Evolutionary conservation across 164 flowering plant genomes (phyloP).

Genomic region (Tetracentron sinense): DNA sequence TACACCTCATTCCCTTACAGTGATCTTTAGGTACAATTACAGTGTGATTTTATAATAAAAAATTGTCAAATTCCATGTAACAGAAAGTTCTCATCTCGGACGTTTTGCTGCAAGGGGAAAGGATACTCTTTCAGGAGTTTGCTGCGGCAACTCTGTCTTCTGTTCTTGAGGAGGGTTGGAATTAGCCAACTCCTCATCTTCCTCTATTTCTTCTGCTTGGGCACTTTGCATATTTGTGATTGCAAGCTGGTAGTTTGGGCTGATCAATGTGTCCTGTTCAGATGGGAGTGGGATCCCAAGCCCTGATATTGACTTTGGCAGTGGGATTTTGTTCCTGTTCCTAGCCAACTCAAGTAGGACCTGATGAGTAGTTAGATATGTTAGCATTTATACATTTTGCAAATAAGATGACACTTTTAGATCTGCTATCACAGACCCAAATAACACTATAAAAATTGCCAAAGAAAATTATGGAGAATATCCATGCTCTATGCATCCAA

Average conservation of each 20-base stretch:
- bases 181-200: conserved; percentile 54
- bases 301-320: conserved; percentile 66
- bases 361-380: too few relatives aligned
- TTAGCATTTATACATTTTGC: too few relatives aligned
- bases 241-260: conserved; percentile 85
- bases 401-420: too few relatives aligned
- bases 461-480: too few relatives aligned
- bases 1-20: too few relatives aligned
- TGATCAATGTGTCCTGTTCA: conserved; percentile 71
- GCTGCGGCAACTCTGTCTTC: conserved; percentile 43
- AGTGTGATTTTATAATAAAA: too few relatives aligned
- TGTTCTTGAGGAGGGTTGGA: conserved; percentile 50
- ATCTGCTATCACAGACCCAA: too few relatives aligned
- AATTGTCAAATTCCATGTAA: too few relatives aligned
- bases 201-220: conserved; percentile 65
- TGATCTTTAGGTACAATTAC: too few relatives aligned
- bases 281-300: conserved; percentile 77
- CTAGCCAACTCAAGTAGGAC: conserved; percentile 69
- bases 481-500: too few relatives aligned
- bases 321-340: conserved; percentile 66
- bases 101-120: conserved; percentile 73
- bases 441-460: too few relatives aligned
- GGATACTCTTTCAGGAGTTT: conserved; percentile 67
- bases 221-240: conserved; percentile 57
- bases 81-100: conserved; percentile 25